phyloP scores from a whole-genome alignment of 306 rosid species.

The Castanea mollissima region DNA sequence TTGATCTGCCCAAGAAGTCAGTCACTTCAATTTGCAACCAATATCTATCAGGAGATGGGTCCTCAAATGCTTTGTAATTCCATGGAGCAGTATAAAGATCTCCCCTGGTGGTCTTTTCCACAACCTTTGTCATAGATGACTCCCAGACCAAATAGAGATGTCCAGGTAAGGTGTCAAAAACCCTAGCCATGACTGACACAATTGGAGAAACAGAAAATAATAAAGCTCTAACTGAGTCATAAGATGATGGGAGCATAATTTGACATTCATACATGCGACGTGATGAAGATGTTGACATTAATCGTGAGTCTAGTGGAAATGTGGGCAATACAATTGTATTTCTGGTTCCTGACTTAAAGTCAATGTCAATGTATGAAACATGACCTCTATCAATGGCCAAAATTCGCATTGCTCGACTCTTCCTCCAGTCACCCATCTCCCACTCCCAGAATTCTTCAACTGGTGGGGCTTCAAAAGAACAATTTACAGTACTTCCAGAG shows the following conservation, averaged over 20 bases:
- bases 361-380: conserved; percentile 74
- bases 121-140: conserved; percentile 48
- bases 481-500: conserved; percentile 41
- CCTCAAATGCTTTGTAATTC: conserved; percentile 88
- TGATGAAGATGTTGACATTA: conserved; percentile 58
- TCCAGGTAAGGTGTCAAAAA: conserved; percentile 70
- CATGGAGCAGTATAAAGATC: conserved; percentile 75
- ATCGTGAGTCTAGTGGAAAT: conserved; percentile 87
- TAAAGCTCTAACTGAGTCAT: conserved; percentile 66
- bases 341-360: conserved; percentile 56
- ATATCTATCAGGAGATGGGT: conserved; percentile 68
- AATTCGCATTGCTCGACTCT: conserved; percentile 71
- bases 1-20: conserved; percentile 59
- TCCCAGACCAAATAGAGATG: conserved; percentile 53
- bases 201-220: conserved; percentile 73
- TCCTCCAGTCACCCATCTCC: conserved; percentile 99
- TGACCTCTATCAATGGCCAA: conserved; percentile 82
- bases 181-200: conserved; percentile 58
- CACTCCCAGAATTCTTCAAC: conserved; percentile 90
- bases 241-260: conserved; percentile 46
- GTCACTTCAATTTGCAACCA: conserved; percentile 87
- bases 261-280: conserved; percentile 61
- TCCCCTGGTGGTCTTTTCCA: conserved; percentile 54
- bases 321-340: conserved; percentile 72
- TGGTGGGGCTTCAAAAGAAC: conserved; percentile 50